A percentile compares a stretch with the other conserved stretches of the same genome.
These are phyloP conservation scores for Samsoniella hepiali DNA, from an alignment of 2,329 filamentous ascomycete species.

Conservation along the genomic window DNA sequence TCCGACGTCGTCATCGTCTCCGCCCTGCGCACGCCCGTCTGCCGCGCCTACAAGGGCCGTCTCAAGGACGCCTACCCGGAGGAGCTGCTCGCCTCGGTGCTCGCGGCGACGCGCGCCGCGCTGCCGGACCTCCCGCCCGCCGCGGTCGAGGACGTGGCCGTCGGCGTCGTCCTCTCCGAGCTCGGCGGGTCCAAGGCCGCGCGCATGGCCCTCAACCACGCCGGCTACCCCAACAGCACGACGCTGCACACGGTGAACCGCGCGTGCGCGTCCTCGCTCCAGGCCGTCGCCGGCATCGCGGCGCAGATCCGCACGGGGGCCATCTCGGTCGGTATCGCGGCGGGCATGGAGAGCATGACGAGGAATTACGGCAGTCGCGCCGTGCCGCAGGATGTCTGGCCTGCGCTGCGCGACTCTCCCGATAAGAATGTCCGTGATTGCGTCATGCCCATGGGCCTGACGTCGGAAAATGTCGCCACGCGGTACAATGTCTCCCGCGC, in stretches of 20 bases:
- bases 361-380: conserved; percentile 80
- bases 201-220: conserved; percentile 85
- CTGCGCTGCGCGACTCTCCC: conserved; percentile 60
- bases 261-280: conserved; percentile 76
- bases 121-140: conserved; percentile 67
- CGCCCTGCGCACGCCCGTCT: conserved; percentile 83
- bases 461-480: conserved; percentile 80
- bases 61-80: conserved; percentile 89
- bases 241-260: conserved; percentile 85
- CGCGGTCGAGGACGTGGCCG: conserved; percentile 68
- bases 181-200: conserved; percentile 88
- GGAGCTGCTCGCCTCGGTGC: conserved; percentile 70
- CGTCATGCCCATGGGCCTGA: conserved; percentile 92
- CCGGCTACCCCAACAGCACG: conserved; percentile 69
- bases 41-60: conserved; percentile 75
- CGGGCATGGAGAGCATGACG: conserved; percentile 96
- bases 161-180: conserved; percentile 87
- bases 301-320: conserved; percentile 71
- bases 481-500: conserved; percentile 68
- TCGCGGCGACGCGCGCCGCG: conserved; percentile 47
- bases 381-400: conserved; percentile 82
- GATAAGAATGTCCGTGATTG: conserved; percentile 75
- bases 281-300: conserved; percentile 71
- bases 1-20: conserved; percentile 86
- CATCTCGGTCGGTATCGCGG: conserved; percentile 73